phyloP scores from a whole-genome alignment of 805 yeast genomes.

The Metschnikowia amazonensis region DNA sequence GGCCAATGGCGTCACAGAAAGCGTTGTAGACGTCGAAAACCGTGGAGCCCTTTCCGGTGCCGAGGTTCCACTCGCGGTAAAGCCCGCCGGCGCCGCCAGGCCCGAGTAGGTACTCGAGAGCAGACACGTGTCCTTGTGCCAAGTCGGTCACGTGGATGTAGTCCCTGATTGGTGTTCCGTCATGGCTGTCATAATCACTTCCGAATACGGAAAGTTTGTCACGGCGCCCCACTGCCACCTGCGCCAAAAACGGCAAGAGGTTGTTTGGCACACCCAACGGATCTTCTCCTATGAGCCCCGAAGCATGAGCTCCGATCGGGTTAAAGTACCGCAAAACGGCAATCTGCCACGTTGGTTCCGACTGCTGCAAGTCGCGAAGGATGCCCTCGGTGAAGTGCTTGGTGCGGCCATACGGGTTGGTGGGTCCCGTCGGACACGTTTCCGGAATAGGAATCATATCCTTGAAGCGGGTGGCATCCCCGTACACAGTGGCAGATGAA shows the following conservation, averaged over 20 bases:
- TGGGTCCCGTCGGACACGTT: constrained; percentile 68
- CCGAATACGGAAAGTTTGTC: constrained; percentile 69
- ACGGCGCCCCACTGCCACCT: constrained; percentile 70
- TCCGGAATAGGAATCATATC: constrained; percentile 79
- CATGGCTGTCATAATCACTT: constrained; percentile 63
- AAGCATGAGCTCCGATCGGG: constrained; percentile 84
- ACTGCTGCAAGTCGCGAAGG: constrained; percentile 48
- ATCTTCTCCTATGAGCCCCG: constrained; percentile 78
- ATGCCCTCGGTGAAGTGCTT: constrained; percentile 64
- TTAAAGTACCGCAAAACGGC: constrained; percentile 77
- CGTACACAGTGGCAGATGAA: constrained; percentile 81
- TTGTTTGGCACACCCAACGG: constrained; percentile 77
- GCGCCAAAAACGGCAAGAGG: constrained; percentile 69
- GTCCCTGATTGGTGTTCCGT: constrained; percentile 80
- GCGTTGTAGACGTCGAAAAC: constrained; percentile 68
- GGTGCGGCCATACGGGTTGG: constrained; percentile 75
- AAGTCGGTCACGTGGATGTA: constrained; percentile 79
- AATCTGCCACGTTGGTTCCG: constrained; percentile 44
- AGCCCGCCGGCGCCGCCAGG: constrained; percentile 39
- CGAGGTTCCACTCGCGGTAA: constrained; percentile 77
- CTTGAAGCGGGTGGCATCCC: constrained; percentile 70
- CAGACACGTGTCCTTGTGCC: constrained; percentile 73
- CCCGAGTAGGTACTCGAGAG: constrained; percentile 51
- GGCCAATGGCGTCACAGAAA: constrained; percentile 62
- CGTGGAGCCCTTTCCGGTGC: constrained; percentile 77